Evolutionary conservation across 1,139 yeast genomes (phyloP).

Genomic region (Kluyveromyces marxianus): DNA sequence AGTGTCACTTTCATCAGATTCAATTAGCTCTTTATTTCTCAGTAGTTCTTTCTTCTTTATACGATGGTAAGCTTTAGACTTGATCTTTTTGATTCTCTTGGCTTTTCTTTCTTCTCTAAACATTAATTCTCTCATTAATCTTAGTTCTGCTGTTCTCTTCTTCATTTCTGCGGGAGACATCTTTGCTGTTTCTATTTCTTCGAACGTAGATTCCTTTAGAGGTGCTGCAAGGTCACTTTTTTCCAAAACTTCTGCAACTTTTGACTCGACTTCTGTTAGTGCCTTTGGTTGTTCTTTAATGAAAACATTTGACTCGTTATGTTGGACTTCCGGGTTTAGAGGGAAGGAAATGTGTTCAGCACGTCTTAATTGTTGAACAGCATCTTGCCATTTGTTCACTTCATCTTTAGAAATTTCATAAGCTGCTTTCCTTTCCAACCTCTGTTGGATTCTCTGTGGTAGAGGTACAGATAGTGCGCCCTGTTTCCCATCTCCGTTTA

Average conservation of each 20-base stretch:
- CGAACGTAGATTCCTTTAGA: conserved; percentile 71
- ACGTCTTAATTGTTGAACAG: conserved; percentile 67
- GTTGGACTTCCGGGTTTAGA: conserved; percentile 34
- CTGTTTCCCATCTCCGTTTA: conserved; percentile 34
- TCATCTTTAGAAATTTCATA: conserved; percentile 83
- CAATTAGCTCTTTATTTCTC: conserved; percentile 61
- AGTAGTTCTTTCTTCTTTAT: conserved; percentile 79
- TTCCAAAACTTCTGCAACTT: conserved; percentile 52
- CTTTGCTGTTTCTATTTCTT: conserved; percentile 78
- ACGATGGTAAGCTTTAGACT: conserved; percentile 82
- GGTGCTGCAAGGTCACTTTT: conserved; percentile 68
- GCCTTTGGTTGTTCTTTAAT: conserved; percentile 43
- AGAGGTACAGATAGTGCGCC: conserved; percentile 66
- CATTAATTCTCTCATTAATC: conserved; percentile 92
- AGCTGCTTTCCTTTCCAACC: conserved; percentile 85
- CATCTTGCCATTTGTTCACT: conserved; percentile 81
- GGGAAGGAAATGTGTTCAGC: conserved; percentile 81
- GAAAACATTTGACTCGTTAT: conserved; percentile 47
- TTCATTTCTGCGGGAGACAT: conserved; percentile 73
- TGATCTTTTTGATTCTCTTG: conserved; percentile 84
- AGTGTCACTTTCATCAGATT: conserved; percentile 48
- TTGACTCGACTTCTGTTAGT: conserved; percentile 58
- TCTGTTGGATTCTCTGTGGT: conserved; percentile 76
- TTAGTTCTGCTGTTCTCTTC: conserved; percentile 71
- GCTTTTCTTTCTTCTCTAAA: conserved; percentile 91